Evolutionary conservation across 73 alveolate species (phyloP), one percentile per base, ranked within the genome.

Genomic region (Stentor roeselii): DNA sequence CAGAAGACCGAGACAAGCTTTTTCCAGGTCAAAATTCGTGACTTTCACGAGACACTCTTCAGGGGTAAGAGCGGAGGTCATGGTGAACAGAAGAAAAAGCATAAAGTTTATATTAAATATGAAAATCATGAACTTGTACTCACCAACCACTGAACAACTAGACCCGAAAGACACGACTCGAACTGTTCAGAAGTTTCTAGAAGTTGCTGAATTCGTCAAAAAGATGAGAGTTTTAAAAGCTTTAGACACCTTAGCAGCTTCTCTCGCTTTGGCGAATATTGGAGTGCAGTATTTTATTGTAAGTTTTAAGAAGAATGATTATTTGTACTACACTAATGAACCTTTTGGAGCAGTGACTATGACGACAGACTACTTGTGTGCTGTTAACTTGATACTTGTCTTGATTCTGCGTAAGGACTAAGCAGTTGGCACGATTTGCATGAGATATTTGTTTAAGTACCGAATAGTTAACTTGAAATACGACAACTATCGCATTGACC

Each of bases 241-340:
- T 1, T 11, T 67, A n/a, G 80, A 67, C 41, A 67, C 80, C 2
- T 21, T 67, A 21, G n/a, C 80, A 67, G 80, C 80, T 30, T 30
- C 34, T 27, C 34, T 21, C 34, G 80, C 42, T 2, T 21, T 67
- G 2, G 80, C 80, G 11, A 32, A n/a, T 1, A 67, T 67, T 67
- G 41, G 42, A 21, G n/a, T 67, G 14, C 41, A 67, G 37, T 67
- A 30, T 34, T 67, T 67, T 67, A 15, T 21, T 21, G 80, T 67
- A 67, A 67, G 80, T n/a, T 21, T 67, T 21, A 67, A n/a, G 21
- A 27, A 67, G 80, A 67, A 50, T 50, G 67, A 50, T 50, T 50
- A 50, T 50, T 50, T 50, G 67, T 50, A 50, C 67, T 50, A 50
- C 67, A 50, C n/a, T n/a, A n/a, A n/a, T n/a, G n/a, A n/a, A n/a